Evolutionary conservation across 2,329 filamentous ascomycete genomes (phyloP).

Genomic region (Metarhizium anisopliae): DNA sequence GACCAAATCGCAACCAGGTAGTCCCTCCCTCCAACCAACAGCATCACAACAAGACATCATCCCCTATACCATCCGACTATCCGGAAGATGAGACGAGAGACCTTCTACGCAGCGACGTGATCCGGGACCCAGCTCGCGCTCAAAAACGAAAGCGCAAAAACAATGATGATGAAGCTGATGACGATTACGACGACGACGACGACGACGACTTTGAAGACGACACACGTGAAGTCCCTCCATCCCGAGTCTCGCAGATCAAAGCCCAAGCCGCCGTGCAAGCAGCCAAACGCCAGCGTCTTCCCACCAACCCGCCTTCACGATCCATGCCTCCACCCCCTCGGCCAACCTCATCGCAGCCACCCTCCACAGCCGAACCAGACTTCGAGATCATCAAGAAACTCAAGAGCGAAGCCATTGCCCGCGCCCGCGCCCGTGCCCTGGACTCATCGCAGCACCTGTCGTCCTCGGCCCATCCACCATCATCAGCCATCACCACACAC

Average conservation of each 20-base stretch:
- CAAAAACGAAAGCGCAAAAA: constrained; percentile 1
- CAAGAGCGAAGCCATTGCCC: not conserved
- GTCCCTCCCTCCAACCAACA: constrained; percentile 14
- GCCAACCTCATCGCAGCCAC: constrained; percentile 13
- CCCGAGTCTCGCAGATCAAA: constrained; percentile 10
- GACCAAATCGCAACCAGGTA: constrained; percentile 1
- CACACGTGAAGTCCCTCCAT: constrained; percentile 13
- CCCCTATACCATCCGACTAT: constrained; percentile 14
- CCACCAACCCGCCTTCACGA: constrained; percentile 7
- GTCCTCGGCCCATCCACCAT: not conserved
- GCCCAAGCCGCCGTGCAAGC: constrained; percentile 1
- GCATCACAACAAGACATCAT: constrained; percentile 4
- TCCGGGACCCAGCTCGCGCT: not conserved
- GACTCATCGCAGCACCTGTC: not conserved
- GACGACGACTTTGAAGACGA: constrained; percentile 21
- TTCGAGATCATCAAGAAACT: not conserved
- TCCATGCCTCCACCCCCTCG: constrained; percentile 13
- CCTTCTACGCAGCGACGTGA: not conserved
- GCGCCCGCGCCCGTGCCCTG: not conserved
- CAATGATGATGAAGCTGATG: constrained; percentile 7
- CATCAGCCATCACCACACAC: not conserved
- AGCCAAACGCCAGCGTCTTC: not conserved
- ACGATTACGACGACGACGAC: constrained; percentile 8
- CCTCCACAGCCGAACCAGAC: not conserved
- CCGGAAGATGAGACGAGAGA: not conserved